phyloP scores from a whole-genome alignment of 1,284 basidiomycete genomes.

The Apiotrichum gamsii region DNA sequence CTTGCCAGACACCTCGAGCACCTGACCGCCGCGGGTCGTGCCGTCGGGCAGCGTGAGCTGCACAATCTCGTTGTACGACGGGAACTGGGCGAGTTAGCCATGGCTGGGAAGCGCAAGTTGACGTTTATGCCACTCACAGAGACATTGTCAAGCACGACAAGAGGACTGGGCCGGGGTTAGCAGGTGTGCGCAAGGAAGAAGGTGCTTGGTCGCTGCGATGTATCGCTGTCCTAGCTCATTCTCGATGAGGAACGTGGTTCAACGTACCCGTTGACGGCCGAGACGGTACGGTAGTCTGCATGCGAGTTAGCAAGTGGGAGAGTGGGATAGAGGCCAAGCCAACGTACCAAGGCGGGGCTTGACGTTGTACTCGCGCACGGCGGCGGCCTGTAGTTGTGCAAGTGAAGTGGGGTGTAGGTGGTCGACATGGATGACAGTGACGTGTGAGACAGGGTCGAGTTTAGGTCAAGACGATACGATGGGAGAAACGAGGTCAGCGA shows the following conservation, averaged over 20 bases:
- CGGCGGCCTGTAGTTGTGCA: constrained; percentile 37
- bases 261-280: constrained; percentile 87
- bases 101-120: no score
- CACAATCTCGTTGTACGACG: constrained; percentile 99
- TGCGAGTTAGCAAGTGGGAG: constrained; percentile 18
- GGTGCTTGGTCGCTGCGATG: no score
- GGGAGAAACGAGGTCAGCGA: constrained; percentile 6
- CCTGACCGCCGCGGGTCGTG: constrained; percentile 89
- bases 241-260: no score
- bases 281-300: constrained; percentile 89
- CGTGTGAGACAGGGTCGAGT: neutral
- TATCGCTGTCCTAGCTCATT: no score
- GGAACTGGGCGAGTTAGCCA: constrained; percentile 59
- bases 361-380: constrained; percentile 51
- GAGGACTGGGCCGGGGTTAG: no score
- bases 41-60: constrained; percentile 94
- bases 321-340: constrained; percentile 3
- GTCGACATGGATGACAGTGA: neutral
- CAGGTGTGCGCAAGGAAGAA: no score
- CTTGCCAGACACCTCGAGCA: constrained; percentile 96
- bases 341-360: constrained; percentile 80
- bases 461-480: neutral
- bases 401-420: neutral
- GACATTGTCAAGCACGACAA: constrained; percentile 97
- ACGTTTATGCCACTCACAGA: constrained; percentile 68